These are phyloP conservation scores for Alopecurus myosuroides DNA, from an alignment of 176 grass and related monocot species.

Conservation along the genomic window DNA sequence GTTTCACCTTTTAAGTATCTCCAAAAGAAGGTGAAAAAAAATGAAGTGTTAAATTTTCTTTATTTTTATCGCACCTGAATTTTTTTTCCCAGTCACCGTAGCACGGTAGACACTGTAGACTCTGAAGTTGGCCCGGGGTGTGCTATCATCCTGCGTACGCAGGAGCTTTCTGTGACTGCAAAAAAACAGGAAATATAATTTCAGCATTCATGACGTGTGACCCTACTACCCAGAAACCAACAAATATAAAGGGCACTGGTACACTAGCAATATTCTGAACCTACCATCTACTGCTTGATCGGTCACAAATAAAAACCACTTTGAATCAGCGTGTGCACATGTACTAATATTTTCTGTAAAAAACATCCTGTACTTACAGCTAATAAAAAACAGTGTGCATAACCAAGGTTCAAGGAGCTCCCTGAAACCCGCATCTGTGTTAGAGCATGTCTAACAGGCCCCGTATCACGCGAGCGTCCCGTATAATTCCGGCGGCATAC, in stretches of 20 bases:
- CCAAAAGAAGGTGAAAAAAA: background rate
- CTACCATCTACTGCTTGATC: constrained; percentile 21
- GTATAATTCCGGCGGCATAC: too few relatives aligned
- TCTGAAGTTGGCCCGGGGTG: background rate
- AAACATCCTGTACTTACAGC: background rate
- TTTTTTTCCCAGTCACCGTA: too few relatives aligned
- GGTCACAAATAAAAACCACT: constrained; percentile 9
- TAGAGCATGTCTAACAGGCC: too few relatives aligned
- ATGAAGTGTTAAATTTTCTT: background rate
- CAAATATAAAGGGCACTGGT: constrained; percentile 5
- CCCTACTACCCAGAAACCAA: background rate
- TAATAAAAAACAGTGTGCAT: constrained; percentile 17
- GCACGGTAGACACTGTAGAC: background rate
- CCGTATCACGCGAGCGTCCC: too few relatives aligned
- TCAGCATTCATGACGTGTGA: constrained; percentile 1
- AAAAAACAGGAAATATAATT: background rate
- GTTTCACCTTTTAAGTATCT: background rate
- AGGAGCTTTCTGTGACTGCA: background rate
- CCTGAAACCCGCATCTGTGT: constrained; percentile 38
- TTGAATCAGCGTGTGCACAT: constrained; percentile 10
- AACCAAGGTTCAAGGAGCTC: background rate
- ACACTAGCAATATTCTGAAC: constrained; percentile 21
- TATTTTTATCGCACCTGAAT: background rate
- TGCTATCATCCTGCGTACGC: too few relatives aligned
- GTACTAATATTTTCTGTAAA: background rate